Evolutionary conservation across 2,329 filamentous ascomycete species (phyloP), one percentile per base, ranked within the genome.

Genomic region (Sclerotiophoma versabilis): DNA sequence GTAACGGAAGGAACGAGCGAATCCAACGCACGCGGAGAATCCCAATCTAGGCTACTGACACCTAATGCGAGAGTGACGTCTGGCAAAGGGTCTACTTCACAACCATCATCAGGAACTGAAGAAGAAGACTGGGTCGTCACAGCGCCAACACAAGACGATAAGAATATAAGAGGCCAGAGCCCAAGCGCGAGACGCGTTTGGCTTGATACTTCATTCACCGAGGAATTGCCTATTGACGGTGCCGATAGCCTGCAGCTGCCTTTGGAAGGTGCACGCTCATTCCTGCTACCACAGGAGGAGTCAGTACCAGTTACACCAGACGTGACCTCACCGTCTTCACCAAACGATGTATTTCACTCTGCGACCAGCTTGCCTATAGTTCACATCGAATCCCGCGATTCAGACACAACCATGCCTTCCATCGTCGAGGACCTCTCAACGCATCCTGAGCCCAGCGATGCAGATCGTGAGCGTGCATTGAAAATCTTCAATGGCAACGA

Each of bases 401-500:
- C 76, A 10, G 57, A 73, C 64, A 29, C 65, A 37, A 54, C 51
- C 45, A 72, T 74, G 71, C 66, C 70, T 23, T 59, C 74, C 48
- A 62, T 74, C 56, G 62, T 77, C 53, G 73, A 76, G 34, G 65
- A 65, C 51, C 62, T 58, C 37, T 57, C 65, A 2, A 55, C 58
- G 33, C 63, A 63, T 19, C 62, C 69, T 36, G 73, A 76, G 83
- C 78, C 81, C 4, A 79, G 85, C 1, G 84, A 87, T 30, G 87
- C 90, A 52, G 92, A 96, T 64, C 82, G 84, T 17, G 85, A 89
- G 62, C 91, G 90, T 71, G 95, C 93, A 1, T 84, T 87, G 64
- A 88, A 87, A 68, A 92, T 99, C 33, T 98, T 86, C 71, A 88
- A 93, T 51, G 92, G 93, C 32, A 86, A 88, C 56, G 92, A 96